Conservation (phyloP, 768 basidiomycete genomes). For the Chalciporus piperatus region DNA sequence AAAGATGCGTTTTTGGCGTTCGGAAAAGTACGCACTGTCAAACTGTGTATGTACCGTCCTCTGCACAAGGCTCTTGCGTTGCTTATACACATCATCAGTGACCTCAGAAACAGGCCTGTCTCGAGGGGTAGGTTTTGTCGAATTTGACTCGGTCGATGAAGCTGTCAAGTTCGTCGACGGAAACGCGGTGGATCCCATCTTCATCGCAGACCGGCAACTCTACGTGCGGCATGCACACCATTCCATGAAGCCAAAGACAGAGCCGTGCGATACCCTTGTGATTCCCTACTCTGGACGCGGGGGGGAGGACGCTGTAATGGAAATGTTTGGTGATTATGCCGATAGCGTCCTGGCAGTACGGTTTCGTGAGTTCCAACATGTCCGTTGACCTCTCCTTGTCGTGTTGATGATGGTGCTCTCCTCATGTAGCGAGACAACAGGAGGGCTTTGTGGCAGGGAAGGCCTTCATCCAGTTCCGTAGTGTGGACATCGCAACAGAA, state of each 20-base stretch:
- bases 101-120: conserved; percentile 33
- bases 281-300: conserved; percentile 24
- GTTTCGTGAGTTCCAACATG: conserved; percentile 18
- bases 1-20: conserved; percentile 41
- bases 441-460: conserved; percentile 30
- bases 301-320: conserved; percentile 24
- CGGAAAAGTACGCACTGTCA: conserved; percentile 38
- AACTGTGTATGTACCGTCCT: conserved; percentile 38
- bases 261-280: conserved; percentile 33
- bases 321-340: conserved; percentile 21
- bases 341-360: conserved; percentile 29
- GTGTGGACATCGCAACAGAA: conserved; percentile 43
- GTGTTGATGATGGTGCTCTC: conserved; percentile 9
- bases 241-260: not conserved
- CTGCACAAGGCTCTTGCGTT: not conserved
- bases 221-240: conserved; percentile 38
- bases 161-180: conserved; percentile 38
- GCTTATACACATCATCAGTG: conserved; percentile 11
- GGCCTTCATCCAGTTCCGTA: conserved; percentile 55
- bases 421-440: conserved; percentile 31
- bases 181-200: conserved; percentile 43
- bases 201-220: conserved; percentile 45
- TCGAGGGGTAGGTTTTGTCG: conserved; percentile 47
- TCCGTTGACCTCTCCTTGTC: not conserved
- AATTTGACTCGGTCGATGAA: conserved; percentile 37